These are phyloP conservation scores for Eimeria tenella DNA, from an alignment of 169 alveolate species.

Conservation along the genomic window DNA sequence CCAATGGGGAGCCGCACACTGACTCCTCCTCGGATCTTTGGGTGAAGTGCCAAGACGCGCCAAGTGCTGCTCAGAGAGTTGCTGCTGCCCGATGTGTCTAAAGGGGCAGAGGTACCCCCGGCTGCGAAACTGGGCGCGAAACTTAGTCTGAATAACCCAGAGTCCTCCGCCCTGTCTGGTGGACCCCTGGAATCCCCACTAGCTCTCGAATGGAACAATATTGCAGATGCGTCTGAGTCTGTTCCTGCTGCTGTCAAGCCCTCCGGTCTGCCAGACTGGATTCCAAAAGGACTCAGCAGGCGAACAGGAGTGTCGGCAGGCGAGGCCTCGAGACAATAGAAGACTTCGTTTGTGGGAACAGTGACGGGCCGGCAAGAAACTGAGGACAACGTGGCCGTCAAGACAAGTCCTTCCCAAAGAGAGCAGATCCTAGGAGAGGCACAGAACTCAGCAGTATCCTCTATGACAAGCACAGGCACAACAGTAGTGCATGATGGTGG, in stretches of 20 bases:
- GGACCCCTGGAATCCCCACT: not conserved
- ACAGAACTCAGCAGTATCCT: not conserved
- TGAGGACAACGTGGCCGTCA: not conserved
- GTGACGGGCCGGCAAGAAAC: constrained; percentile 2
- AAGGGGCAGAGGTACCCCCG: not conserved
- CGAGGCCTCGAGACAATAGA: constrained; percentile 55
- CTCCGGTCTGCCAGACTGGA: constrained; percentile 15
- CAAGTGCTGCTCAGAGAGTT: not conserved
- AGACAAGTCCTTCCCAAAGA: constrained; percentile 26
- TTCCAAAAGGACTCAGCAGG: not conserved
- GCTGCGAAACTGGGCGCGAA: not conserved
- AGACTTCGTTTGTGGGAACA: constrained; percentile 36
- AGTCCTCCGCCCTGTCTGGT: constrained; percentile 2
- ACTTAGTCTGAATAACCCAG: not conserved
- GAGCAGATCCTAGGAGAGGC: not conserved
- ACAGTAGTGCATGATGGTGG: constrained; percentile 72
- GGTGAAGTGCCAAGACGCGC: not conserved
- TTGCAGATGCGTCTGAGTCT: not conserved
- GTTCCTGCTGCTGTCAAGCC: constrained; percentile 9
- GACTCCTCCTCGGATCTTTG: constrained; percentile 43
- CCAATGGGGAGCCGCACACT: constrained; percentile 64
- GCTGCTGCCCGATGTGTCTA: not conserved
- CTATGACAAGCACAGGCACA: constrained; percentile 66
- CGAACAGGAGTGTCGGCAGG: constrained; percentile 26
- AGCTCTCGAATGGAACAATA: not conserved